Evolutionary conservation across 2,329 filamentous ascomycete species (phyloP).

Genomic region (Ophiostoma australiae): DNA sequence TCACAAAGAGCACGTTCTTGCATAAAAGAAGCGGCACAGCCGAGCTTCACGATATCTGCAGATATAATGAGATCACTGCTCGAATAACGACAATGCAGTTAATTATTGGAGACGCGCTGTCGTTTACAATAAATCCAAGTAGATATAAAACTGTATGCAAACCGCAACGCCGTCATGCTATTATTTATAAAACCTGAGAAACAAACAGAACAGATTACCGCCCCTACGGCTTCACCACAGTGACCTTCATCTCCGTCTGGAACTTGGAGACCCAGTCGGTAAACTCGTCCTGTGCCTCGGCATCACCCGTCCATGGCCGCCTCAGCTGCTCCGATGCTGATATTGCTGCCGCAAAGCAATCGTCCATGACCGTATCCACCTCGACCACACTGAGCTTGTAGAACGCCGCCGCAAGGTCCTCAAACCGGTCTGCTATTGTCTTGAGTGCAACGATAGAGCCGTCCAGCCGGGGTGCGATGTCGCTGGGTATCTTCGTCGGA

Average conservation of each 20-base stretch:
- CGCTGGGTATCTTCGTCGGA: constrained; percentile 31
- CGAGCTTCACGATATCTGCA: too few relatives aligned
- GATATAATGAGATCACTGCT: too few relatives aligned
- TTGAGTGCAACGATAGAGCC: constrained; percentile 52
- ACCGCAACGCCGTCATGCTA: constrained; percentile 8
- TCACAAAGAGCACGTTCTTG: too few relatives aligned
- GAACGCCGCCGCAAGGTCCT: constrained; percentile 65
- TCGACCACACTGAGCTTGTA: constrained; percentile 61
- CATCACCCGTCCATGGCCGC: constrained; percentile 54
- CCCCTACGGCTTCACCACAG: neutral
- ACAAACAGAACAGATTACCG: neutral
- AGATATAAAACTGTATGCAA: neutral
- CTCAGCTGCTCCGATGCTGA: constrained; percentile 51
- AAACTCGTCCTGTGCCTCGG: constrained; percentile 62
- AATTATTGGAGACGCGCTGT: neutral
- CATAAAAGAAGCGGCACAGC: too few relatives aligned
- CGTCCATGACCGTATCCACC: constrained; percentile 55
- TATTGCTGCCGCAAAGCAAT: constrained; percentile 57
- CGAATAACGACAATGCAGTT: neutral
- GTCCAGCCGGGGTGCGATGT: constrained; percentile 47
- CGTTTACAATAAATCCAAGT: neutral
- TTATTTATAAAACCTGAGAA: neutral
- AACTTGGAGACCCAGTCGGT: constrained; percentile 66
- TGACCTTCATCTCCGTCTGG: constrained; percentile 32
- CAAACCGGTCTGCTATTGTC: constrained; percentile 60